These are phyloP conservation scores for Hericium rajendrae DNA, from an alignment of 768 basidiomycete species.

Conservation along the genomic window DNA sequence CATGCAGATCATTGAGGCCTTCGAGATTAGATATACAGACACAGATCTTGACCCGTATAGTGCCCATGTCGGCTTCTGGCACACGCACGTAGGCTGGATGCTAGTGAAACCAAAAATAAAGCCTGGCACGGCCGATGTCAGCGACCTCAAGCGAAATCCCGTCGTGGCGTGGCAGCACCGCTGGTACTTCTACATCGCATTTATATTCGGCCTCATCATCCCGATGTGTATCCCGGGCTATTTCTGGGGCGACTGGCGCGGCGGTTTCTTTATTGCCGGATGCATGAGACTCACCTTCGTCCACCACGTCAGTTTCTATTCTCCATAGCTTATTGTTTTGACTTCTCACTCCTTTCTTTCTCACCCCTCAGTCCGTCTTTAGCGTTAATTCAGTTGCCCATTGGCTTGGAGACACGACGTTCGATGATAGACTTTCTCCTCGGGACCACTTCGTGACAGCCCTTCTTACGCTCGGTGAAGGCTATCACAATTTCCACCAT, in stretches of 20 bases:
- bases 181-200: conserved; percentile 33
- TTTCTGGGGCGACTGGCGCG: conserved; percentile 44
- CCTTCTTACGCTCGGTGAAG: conserved; percentile 59
- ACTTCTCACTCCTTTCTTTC: neutral
- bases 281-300: conserved; percentile 38
- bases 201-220: conserved; percentile 35
- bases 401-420: conserved; percentile 45
- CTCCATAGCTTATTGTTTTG: neutral
- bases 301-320: conserved; percentile 34
- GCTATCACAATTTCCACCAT: conserved; percentile 75
- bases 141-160: conserved; percentile 35
- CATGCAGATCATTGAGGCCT: neutral
- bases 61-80: conserved; percentile 41
- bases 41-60: conserved; percentile 50
- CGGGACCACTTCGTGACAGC: conserved; percentile 43
- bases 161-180: conserved; percentile 46
- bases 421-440: conserved; percentile 47
- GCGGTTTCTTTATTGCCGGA: conserved; percentile 43
- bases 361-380: conserved; percentile 33
- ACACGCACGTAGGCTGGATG: conserved; percentile 45
- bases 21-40: conserved; percentile 30
- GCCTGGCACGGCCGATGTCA: conserved; percentile 40
- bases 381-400: conserved; percentile 53
- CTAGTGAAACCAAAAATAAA: conserved; percentile 36
- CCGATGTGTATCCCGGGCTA: conserved; percentile 40